Conservation (phyloP, 1,139 yeast genomes). For the Yamadazyma trypodendri region DNA sequence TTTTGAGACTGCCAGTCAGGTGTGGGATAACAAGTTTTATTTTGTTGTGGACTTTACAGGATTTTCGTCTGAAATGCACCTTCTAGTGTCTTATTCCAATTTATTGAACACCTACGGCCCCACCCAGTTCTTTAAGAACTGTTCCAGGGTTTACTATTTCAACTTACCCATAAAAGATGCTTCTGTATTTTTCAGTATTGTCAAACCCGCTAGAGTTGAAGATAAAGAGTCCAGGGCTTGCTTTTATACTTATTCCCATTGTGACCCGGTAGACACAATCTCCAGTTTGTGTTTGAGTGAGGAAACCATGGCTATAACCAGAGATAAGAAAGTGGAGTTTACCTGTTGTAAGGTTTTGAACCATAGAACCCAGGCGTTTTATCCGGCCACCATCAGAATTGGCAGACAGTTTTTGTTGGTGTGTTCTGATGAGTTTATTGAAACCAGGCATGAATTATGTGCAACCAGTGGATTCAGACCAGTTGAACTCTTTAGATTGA, state of each 20-base stretch:
- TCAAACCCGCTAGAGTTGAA: slow-evolving; percentile 14
- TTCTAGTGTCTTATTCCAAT: slow-evolving; percentile 23
- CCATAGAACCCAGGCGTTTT: slow-evolving; percentile 22
- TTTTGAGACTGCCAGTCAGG: slow-evolving; percentile 66
- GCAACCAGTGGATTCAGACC: slow-evolving; percentile 41
- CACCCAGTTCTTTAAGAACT: slow-evolving; percentile 50
- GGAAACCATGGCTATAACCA: slow-evolving; percentile 32
- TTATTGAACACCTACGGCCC: slow-evolving; percentile 46
- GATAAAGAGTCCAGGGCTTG: slow-evolving; percentile 21
- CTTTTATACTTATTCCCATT: slow-evolving; percentile 40
- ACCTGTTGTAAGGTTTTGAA: slow-evolving; percentile 56
- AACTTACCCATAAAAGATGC: slow-evolving; percentile 52
- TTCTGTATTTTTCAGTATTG: slow-evolving; percentile 17
- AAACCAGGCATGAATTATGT: slow-evolving; percentile 21
- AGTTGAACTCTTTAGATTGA: slow-evolving; percentile 51
- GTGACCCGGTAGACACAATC: slow-evolving; percentile 49
- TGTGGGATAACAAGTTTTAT: slow-evolving; percentile 71
- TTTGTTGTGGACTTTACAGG: slow-evolving; percentile 72
- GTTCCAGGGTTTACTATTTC: slow-evolving; percentile 56
- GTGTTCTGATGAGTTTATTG: slow-evolving; percentile 31
- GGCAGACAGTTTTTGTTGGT: slow-evolving; percentile 73
- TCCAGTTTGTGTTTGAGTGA: slow-evolving; percentile 50
- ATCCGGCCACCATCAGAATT: slow-evolving; percentile 60
- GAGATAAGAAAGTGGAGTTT: slow-evolving; percentile 64
- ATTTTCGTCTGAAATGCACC: slow-evolving; percentile 33